These are phyloP conservation scores for Diaporthe sp. DNA, from an alignment of 2,329 filamentous ascomycete genomes.

Conservation along the genomic window DNA sequence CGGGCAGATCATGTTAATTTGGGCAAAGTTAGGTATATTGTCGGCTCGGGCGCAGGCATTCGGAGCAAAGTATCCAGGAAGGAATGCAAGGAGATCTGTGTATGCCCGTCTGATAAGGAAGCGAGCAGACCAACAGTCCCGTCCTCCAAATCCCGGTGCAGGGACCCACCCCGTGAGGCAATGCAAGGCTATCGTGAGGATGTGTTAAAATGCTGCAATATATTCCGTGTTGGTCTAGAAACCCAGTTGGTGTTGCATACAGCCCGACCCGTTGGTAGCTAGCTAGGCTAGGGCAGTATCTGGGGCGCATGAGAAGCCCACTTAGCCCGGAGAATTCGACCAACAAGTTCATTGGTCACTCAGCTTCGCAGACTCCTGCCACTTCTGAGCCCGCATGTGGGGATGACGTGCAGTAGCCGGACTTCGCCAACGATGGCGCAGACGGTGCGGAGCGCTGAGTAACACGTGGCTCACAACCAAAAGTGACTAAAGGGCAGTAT, in stretches of 20 bases:
- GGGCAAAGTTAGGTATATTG: neutral
- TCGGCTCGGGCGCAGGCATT: neutral
- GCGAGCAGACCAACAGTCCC: neutral
- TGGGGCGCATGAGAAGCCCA: neutral
- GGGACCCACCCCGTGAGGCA: neutral
- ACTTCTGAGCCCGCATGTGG: neutral
- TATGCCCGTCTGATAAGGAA: neutral
- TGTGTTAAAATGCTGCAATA: neutral
- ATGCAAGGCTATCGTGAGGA: neutral
- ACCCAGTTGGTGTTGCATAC: neutral
- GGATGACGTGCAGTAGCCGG: constrained; percentile 26
- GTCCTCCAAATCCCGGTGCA: neutral
- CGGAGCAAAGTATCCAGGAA: neutral
- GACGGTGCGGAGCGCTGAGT: constrained; percentile 9
- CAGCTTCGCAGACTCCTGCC: constrained; percentile 36
- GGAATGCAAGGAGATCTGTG: neutral
- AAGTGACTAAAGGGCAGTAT: neutral
- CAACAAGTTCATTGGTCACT: neutral
- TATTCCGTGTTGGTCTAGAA: neutral
- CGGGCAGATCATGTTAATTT: neutral
- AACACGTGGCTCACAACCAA: neutral
- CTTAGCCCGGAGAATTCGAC: neutral
- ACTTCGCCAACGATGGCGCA: neutral
- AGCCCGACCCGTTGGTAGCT: constrained; percentile 17
- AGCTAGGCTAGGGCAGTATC: neutral